Evolutionary conservation across 148 eudicot genomes (phyloP).

Genomic region (Pouteria glomerata): DNA sequence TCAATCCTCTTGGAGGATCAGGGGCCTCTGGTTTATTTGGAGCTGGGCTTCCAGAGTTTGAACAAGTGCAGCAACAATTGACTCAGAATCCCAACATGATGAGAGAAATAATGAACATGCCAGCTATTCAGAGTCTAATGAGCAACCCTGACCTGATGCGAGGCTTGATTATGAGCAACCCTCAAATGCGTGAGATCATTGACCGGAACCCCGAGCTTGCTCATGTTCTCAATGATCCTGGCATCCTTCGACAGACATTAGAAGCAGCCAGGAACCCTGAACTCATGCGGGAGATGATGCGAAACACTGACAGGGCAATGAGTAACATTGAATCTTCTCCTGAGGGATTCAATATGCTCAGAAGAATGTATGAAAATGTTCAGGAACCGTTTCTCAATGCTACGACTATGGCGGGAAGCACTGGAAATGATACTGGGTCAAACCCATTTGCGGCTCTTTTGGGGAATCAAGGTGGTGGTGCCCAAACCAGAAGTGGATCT

Average conservation of each 20-base stretch:
- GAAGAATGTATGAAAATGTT: conserved; percentile 99
- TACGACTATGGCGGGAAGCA: conserved; percentile 67
- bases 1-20: conserved; percentile 42
- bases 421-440: conserved; percentile 48
- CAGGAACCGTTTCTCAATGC: conserved; percentile 97
- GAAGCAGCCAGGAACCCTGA: conserved; percentile 98
- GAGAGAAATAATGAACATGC: conserved; percentile 94
- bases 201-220: conserved; percentile 94
- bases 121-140: conserved; percentile 86
- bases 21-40: conserved; percentile 67
- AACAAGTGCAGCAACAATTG: conserved; percentile 88
- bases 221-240: conserved; percentile 91
- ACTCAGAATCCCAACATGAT: conserved; percentile 95
- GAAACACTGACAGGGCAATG: conserved; percentile 98
- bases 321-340: conserved; percentile 97
- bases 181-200: conserved; percentile 96
- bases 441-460: conserved; percentile 89
- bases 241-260: conserved; percentile 84
- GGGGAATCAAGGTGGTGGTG: conserved; percentile 67
- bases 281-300: conserved; percentile 99
- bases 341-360: conserved; percentile 96
- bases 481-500: conserved; percentile 53
- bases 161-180: conserved; percentile 80
- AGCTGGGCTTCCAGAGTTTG: conserved; percentile 77
- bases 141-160: conserved; percentile 90